phyloP scores from a whole-genome alignment of 75 land plant genomes.

The Isoetes taiwanensis region DNA sequence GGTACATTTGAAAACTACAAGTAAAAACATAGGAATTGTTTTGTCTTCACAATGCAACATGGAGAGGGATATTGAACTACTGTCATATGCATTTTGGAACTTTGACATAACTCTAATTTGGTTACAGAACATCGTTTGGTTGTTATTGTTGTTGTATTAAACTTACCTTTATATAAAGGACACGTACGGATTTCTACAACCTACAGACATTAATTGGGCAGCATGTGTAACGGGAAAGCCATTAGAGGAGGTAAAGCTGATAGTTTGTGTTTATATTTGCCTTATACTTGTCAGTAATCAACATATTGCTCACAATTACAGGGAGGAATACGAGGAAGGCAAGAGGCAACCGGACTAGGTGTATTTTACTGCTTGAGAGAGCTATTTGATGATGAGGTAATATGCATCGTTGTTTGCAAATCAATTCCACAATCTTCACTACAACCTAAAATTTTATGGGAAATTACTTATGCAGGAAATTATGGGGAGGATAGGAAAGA shows the following conservation, averaged over 20 bases:
- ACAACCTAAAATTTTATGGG: not conserved
- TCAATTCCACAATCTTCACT: not conserved
- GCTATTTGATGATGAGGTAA: not conserved
- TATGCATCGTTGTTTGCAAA: not conserved
- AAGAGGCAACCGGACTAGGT: slow-evolving; percentile 2
- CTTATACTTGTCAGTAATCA: not conserved
- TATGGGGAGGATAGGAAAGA: not conserved
- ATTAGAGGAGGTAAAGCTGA: not conserved
- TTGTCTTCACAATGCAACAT: too few relatives aligned
- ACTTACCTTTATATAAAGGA: not conserved
- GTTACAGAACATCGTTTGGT: not conserved
- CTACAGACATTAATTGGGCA: slow-evolving; percentile 3
- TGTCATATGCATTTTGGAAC: too few relatives aligned
- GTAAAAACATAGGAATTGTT: too few relatives aligned
- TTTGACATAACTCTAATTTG: not conserved
- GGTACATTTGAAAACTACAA: too few relatives aligned
- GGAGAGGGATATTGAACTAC: too few relatives aligned
- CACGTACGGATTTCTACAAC: not conserved
- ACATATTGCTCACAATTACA: not conserved
- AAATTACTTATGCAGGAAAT: not conserved
- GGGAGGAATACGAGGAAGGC: slow-evolving; percentile 3
- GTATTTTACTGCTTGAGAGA: slow-evolving; percentile 6
- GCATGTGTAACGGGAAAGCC: slow-evolving; percentile 6
- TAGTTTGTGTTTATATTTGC: not conserved
- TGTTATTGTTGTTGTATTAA: not conserved